phyloP scores from a whole-genome alignment of 768 basidiomycete species.

The Tremella fuciformis region DNA sequence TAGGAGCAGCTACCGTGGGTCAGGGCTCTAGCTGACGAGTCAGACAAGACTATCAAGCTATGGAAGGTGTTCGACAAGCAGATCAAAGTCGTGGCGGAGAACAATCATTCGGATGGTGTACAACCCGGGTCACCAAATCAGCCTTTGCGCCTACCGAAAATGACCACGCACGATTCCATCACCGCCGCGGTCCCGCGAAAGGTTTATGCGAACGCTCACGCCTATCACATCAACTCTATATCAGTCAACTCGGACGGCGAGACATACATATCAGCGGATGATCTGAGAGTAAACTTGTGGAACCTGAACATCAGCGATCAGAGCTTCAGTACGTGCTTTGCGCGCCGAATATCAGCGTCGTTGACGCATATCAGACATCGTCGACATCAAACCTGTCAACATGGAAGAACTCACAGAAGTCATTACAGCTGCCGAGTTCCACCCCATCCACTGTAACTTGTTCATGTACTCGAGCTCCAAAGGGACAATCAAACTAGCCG shows the following conservation, averaged over 20 bases:
- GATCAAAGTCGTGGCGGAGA: slow-evolving; percentile 91
- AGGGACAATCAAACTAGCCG: slow-evolving; percentile 98
- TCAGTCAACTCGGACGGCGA: slow-evolving; percentile 99
- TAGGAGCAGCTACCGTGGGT: slow-evolving; percentile 52
- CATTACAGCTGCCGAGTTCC: slow-evolving; percentile 99
- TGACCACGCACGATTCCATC: slow-evolving; percentile 93
- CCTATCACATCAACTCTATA: slow-evolving; percentile 99
- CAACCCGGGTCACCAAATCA: slow-evolving; percentile 32
- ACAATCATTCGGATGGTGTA: slow-evolving; percentile 68
- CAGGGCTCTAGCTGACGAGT: slow-evolving; percentile 4
- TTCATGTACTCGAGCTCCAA: slow-evolving; percentile 99
- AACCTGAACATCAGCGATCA: slow-evolving; percentile 97
- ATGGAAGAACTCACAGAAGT: slow-evolving; percentile 99
- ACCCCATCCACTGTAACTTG: slow-evolving; percentile 92
- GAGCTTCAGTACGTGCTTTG: slow-evolving; percentile 80
- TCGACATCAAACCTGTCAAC: slow-evolving; percentile 99
- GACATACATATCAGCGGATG: slow-evolving; percentile 99
- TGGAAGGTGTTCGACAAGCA: slow-evolving; percentile 99
- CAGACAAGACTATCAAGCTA: slow-evolving; percentile 99
- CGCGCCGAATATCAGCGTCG: not conserved
- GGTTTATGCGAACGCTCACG: slow-evolving; percentile 98
- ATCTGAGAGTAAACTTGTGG: slow-evolving; percentile 95
- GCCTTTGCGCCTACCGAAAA: slow-evolving; percentile 70
- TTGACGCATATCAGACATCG: slow-evolving; percentile 69
- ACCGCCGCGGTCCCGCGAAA: slow-evolving; percentile 98